These are phyloP conservation scores for Clavariopsis aquatica DNA, from an alignment of 495 filamentous ascomycete species.

Conservation along the genomic window DNA sequence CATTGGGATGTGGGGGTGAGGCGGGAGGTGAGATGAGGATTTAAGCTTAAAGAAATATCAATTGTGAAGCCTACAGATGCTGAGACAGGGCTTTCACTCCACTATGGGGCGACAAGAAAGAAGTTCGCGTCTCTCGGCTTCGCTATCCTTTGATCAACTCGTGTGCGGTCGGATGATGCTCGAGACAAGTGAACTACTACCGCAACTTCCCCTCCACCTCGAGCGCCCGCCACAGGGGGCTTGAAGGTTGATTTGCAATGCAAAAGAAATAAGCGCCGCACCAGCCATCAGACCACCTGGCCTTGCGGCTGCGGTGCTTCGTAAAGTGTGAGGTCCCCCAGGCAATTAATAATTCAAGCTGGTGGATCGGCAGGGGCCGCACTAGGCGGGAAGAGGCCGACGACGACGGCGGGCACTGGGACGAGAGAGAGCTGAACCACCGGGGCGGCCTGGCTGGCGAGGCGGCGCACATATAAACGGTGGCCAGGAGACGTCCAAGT, in stretches of 20 bases:
- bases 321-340: constrained; percentile 3
- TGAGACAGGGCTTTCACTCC: too few relatives aligned
- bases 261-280: not conserved
- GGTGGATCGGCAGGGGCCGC: constrained; percentile 15
- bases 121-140: too few relatives aligned
- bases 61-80: not conserved
- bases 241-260: constrained; percentile 1
- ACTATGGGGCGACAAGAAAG: too few relatives aligned
- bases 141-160: not conserved
- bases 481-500: not conserved
- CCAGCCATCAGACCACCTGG: constrained; percentile 7
- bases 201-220: not conserved
- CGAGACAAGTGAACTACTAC: constrained; percentile 5
- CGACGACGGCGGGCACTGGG: not conserved
- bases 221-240: not conserved
- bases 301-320: not conserved
- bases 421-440: not conserved
- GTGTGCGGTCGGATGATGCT: not conserved
- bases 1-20: too few relatives aligned
- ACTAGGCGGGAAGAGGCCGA: constrained; percentile 6
- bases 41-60: too few relatives aligned
- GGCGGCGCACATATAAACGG: not conserved
- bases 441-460: not conserved
- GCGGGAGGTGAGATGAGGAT: too few relatives aligned
- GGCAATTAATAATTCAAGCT: constrained; percentile 23